Percentiles rank a stretch among this genome's conserved stretches.
Evolutionary conservation across 176 grass and related monocot species (phyloP).

Genomic region (Miscanthus lutarioriparius): DNA sequence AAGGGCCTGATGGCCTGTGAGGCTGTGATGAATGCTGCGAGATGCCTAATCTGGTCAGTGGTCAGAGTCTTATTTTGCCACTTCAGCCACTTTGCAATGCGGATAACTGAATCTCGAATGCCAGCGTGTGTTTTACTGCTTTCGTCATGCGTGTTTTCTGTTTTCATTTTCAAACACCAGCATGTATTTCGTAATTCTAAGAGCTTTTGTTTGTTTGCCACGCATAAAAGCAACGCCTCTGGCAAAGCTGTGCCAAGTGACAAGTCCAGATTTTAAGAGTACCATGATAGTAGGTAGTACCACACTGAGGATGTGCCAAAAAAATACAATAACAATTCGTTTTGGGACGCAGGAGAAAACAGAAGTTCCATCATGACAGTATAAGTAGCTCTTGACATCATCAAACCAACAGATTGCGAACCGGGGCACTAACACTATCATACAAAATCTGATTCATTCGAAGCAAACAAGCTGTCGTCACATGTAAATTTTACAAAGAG

Average conservation of each 20-base stretch:
- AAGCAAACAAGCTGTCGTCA: slow-evolving; percentile 5
- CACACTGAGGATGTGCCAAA: neutral
- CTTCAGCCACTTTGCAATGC: neutral
- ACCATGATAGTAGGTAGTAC: neutral
- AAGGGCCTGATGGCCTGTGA: neutral
- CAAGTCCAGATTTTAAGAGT: neutral
- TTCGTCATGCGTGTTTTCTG: neutral
- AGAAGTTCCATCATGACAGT: neutral
- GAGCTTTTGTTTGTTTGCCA: neutral
- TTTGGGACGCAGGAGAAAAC: neutral
- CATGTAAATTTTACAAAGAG: slow-evolving; percentile 9
- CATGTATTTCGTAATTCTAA: neutral
- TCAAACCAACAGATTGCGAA: neutral
- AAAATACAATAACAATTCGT: neutral
- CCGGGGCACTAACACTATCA: neutral
- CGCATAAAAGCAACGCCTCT: neutral
- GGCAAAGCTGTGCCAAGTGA: neutral
- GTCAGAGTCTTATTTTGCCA: neutral
- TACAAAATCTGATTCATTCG: neutral
- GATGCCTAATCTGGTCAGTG: neutral
- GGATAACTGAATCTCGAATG: no score
- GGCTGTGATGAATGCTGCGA: slow-evolving; percentile 6
- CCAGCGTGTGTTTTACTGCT: neutral
- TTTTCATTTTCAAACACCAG: neutral
- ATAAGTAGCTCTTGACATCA: neutral